Percentiles rank a stretch among this genome's conserved stretches.
Evolutionary conservation across 2,329 filamentous ascomycete genomes (phyloP).

Genomic region (Paraphoma chrysanthemicola): DNA sequence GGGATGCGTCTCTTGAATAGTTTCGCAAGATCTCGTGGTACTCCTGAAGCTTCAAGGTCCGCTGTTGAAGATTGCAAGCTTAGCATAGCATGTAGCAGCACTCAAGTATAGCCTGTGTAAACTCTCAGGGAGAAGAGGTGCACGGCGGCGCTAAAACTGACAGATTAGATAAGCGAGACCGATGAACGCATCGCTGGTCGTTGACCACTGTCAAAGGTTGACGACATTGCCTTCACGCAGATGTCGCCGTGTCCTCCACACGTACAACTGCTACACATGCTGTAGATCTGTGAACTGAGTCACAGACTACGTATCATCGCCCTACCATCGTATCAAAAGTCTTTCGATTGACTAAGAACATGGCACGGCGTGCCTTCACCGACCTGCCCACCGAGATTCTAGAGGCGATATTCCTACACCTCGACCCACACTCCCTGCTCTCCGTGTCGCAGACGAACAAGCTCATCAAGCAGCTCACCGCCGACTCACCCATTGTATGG

Average conservation of each 20-base stretch:
- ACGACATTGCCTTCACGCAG: constrained; percentile 17
- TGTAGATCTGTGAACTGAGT: not conserved
- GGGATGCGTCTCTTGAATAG: not conserved
- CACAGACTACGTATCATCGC: not conserved
- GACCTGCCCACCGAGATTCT: constrained; percentile 83
- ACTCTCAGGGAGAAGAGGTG: constrained; percentile 2
- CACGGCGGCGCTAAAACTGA: constrained; percentile 10
- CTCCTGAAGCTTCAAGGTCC: no score
- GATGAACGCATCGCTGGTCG: constrained; percentile 17
- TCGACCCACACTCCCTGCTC: constrained; percentile 59
- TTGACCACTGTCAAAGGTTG: constrained; percentile 11
- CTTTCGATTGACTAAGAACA: constrained; percentile 2
- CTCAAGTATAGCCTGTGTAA: no score
- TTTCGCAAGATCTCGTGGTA: not conserved
- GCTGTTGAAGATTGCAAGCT: no score
- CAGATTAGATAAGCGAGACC: constrained; percentile 14
- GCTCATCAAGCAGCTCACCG: constrained; percentile 69
- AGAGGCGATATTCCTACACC: constrained; percentile 74
- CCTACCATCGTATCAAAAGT: not conserved
- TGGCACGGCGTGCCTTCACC: constrained; percentile 31
- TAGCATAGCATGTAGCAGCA: no score
- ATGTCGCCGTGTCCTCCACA: constrained; percentile 1
- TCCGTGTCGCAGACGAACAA: constrained; percentile 66
- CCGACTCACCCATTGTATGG: constrained; percentile 80
- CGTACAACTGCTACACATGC: not conserved